Evolutionary conservation across 2,329 filamentous ascomycete genomes (phyloP).

Genomic region (Penicillium sp.): DNA sequence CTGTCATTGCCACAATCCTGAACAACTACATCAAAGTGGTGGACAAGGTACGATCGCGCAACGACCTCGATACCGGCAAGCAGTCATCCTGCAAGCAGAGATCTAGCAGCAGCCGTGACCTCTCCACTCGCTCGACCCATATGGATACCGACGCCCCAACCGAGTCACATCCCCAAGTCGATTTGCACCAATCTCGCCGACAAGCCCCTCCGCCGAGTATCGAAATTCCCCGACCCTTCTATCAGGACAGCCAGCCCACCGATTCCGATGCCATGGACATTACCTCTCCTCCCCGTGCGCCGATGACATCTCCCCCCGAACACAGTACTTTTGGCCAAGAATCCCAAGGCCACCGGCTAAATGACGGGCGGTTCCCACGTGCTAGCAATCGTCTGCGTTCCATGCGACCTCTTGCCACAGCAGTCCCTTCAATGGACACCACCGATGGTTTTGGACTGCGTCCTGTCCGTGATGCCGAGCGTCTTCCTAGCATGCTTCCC

Average conservation of each 20-base stretch:
- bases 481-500: slow-evolving; percentile 76
- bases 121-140: slow-evolving; percentile 34
- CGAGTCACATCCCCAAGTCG: slow-evolving; percentile 52
- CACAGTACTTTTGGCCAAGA: slow-evolving; percentile 61
- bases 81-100: slow-evolving; percentile 35
- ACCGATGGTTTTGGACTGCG: slow-evolving; percentile 69
- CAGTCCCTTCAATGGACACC: slow-evolving; percentile 64
- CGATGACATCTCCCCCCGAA: slow-evolving; percentile 67
- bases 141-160: slow-evolving; percentile 52
- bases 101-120: slow-evolving; percentile 26
- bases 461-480: slow-evolving; percentile 75
- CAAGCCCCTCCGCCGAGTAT: slow-evolving; percentile 81
- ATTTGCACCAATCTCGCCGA: slow-evolving; percentile 62
- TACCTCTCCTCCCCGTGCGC: slow-evolving; percentile 60
- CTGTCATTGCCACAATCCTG: slow-evolving; percentile 94
- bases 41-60: slow-evolving; percentile 83
- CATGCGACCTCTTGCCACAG: slow-evolving; percentile 64
- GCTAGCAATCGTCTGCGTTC: slow-evolving; percentile 52
- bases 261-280: slow-evolving; percentile 57
- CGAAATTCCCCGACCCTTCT: slow-evolving; percentile 63
- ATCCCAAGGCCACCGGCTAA: slow-evolving; percentile 47
- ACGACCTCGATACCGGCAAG: slow-evolving; percentile 69
- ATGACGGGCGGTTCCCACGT: slow-evolving; percentile 41
- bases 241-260: slow-evolving; percentile 46
- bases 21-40: slow-evolving; percentile 98